These are phyloP conservation scores for Clonostachys rhizophaga DNA, from an alignment of 2,329 filamentous ascomycete species.

Conservation along the genomic window DNA sequence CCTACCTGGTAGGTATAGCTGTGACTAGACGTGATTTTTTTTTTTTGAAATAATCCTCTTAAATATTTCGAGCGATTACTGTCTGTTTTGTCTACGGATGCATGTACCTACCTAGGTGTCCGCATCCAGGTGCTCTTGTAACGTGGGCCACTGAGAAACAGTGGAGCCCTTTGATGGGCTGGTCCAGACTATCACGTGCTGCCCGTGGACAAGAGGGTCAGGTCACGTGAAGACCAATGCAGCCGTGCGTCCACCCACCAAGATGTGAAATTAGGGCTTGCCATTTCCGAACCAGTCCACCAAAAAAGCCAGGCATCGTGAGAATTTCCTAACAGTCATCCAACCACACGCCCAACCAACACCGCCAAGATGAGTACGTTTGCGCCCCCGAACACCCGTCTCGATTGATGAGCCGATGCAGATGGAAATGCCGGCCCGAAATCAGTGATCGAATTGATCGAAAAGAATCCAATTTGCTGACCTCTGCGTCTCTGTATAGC, in stretches of 20 bases:
- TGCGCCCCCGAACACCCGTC: neutral
- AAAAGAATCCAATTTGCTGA: neutral
- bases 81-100: no score
- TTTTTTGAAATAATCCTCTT: no score
- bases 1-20: no score
- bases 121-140: no score
- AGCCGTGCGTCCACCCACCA: constrained; percentile 10
- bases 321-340: constrained; percentile 28
- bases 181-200: no score
- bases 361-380: constrained; percentile 57
- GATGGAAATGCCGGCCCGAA: no score
- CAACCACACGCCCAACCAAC: constrained; percentile 31
- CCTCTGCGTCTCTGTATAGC: constrained; percentile 26
- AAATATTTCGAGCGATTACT: no score
- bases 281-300: constrained; percentile 23
- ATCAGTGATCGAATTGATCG: neutral
- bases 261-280: constrained; percentile 28
- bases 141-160: no score
- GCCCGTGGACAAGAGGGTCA: neutral
- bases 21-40: no score
- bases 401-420: neutral
- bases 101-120: no score
- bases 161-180: no score
- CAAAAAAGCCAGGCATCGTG: constrained; percentile 24
- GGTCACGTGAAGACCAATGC: constrained; percentile 19